phyloP scores from a whole-genome alignment of 176 grass and related monocot species.

The Pontederia crassipes region DNA sequence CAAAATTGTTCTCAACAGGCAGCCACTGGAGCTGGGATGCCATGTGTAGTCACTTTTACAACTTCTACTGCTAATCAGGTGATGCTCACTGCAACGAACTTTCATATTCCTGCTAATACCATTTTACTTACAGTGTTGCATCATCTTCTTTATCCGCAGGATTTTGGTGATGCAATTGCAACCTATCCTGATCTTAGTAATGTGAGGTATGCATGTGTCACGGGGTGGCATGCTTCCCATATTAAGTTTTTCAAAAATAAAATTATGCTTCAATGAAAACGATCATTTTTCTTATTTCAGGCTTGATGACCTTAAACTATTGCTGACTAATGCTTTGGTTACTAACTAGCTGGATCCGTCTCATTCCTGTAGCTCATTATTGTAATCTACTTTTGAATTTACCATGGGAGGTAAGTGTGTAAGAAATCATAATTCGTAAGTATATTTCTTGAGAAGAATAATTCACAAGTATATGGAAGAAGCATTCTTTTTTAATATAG shows the following conservation, averaged over 20 bases:
- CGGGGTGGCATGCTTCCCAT: not conserved
- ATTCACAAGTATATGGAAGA: too few species aligned
- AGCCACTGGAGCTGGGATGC: slow-evolving; percentile 84
- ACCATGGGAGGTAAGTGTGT: too few species aligned
- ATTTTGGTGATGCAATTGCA: slow-evolving; percentile 82
- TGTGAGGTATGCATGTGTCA: slow-evolving; percentile 46
- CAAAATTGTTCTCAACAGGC: slow-evolving; percentile 36
- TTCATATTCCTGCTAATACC: slow-evolving; percentile 1
- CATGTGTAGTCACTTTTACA: slow-evolving; percentile 91
- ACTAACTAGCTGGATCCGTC: slow-evolving; percentile 28
- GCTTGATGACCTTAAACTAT: slow-evolving; percentile 67
- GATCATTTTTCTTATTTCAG: slow-evolving; percentile 29
- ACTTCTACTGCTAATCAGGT: slow-evolving; percentile 88
- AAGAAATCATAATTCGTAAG: too few species aligned
- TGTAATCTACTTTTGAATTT: too few species aligned
- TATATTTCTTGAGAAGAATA: too few species aligned
- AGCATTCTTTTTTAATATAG: too few species aligned
- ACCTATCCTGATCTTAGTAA: slow-evolving; percentile 82
- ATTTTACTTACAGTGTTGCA: not conserved
- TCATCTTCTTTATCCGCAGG: slow-evolving; percentile 23
- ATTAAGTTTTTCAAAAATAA: not conserved
- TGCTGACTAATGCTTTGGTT: slow-evolving; percentile 71
- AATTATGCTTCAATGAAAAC: not conserved
- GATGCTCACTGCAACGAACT: slow-evolving; percentile 10
- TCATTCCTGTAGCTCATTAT: not conserved